phyloP scores from a whole-genome alignment of 2,329 filamentous ascomycete species.

The Sordariomycetes sp. region DNA sequence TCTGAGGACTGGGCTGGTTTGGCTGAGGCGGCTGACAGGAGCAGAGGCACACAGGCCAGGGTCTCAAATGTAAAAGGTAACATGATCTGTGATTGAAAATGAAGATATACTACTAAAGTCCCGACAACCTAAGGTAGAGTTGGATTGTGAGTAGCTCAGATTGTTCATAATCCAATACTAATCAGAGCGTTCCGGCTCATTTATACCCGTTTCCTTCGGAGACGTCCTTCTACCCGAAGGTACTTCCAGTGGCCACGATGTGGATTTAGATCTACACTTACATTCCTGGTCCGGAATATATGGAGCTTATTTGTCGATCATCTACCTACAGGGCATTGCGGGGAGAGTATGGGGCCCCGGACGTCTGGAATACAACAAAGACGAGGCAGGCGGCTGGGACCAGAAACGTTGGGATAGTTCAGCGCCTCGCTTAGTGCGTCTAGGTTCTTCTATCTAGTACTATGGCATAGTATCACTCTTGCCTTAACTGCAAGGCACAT shows the following conservation, averaged over 20 bases:
- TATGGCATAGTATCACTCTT: too few species aligned
- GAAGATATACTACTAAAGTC: neutral
- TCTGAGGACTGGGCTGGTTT: neutral
- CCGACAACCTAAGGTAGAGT: neutral
- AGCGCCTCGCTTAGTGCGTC: neutral
- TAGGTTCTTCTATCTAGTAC: neutral
- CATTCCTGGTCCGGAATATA: neutral
- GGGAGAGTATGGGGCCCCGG: neutral
- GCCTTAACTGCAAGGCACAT: too few species aligned
- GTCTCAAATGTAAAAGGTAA: neutral
- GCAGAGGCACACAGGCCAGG: neutral
- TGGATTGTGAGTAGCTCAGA: neutral
- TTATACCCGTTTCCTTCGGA: neutral
- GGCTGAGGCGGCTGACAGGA: neutral
- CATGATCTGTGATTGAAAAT: neutral
- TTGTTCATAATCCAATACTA: neutral
- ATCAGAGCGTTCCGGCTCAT: neutral
- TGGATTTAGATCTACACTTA: neutral
- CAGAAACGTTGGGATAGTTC: neutral
- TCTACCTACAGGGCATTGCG: neutral
- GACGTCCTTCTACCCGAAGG: neutral
- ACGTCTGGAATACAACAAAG: neutral
- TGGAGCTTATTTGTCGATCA: neutral
- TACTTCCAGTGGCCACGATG: neutral
- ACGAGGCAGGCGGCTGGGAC: neutral